phyloP scores from a whole-genome alignment of 2,329 filamentous ascomycete species.

The Diplodia intermedia region DNA sequence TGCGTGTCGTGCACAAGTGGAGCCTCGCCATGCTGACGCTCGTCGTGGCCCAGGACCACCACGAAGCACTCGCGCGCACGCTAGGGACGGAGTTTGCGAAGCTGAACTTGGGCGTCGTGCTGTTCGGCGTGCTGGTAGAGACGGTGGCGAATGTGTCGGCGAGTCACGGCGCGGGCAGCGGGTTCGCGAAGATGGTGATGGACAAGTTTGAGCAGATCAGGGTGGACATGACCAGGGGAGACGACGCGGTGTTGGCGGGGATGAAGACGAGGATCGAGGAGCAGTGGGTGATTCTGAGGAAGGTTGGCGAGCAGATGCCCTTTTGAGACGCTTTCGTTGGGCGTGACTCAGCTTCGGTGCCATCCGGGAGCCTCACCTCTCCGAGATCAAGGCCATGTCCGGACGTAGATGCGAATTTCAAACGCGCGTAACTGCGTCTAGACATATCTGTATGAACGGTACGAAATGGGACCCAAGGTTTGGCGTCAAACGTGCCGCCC shows the following conservation, averaged over 20 bases:
- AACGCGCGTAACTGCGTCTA: too few relatives aligned
- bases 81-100: conserved; percentile 17
- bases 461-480: not conserved
- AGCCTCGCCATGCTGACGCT: conserved; percentile 48
- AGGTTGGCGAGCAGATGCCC: conserved; percentile 43
- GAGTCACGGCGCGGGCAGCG: conserved; percentile 53
- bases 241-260: conserved; percentile 33
- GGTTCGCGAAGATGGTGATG: conserved; percentile 51
- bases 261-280: conserved; percentile 38
- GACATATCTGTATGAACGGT: too few relatives aligned
- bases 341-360: too few relatives aligned
- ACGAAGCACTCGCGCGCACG: not conserved
- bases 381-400: not conserved
- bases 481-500: not conserved
- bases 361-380: not conserved
- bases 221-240: conserved; percentile 38
- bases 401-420: too few relatives aligned
- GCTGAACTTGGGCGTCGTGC: conserved; percentile 50
- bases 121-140: conserved; percentile 53
- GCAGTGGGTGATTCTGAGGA: conserved; percentile 39
- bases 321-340: conserved; percentile 28
- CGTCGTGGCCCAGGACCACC: conserved; percentile 38
- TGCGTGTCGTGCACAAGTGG: conserved; percentile 60
- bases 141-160: conserved; percentile 48
- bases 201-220: conserved; percentile 49